phyloP scores from a whole-genome alignment of 2,329 filamentous ascomycete genomes.

The Celoporthe dispersa region DNA sequence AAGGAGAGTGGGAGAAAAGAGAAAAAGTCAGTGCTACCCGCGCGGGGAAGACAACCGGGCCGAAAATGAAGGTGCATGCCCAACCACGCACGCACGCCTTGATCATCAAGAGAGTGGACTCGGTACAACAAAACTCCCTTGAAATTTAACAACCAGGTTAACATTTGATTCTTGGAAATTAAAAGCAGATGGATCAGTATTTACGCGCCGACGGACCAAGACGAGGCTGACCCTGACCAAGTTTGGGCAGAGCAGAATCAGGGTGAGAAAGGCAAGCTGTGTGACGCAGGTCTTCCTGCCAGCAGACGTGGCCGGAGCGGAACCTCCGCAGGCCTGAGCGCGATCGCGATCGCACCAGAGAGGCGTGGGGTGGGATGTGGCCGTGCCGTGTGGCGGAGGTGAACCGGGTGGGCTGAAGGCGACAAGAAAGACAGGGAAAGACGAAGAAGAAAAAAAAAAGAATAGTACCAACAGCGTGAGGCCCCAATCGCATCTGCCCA shows the following conservation, averaged over 20 bases:
- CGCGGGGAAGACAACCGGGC: neutral
- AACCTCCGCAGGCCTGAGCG: neutral
- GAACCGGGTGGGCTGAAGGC: neutral
- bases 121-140: neutral
- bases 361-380: constrained; percentile 3
- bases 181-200: neutral
- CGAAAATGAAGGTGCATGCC: neutral
- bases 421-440: neutral
- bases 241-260: neutral
- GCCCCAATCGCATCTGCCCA: neutral
- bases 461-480: neutral
- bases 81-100: neutral
- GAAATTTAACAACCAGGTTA: neutral
- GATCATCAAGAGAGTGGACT: neutral
- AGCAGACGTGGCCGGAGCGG: constrained; percentile 2
- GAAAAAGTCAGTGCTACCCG: neutral
- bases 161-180: neutral
- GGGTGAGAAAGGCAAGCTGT: neutral
- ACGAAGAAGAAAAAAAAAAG: neutral
- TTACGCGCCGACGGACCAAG: neutral
- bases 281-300: too few relatives aligned
- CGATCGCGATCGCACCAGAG: constrained; percentile 6
- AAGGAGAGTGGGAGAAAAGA: neutral
- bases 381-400: constrained; percentile 8
- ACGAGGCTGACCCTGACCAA: neutral